phyloP scores from a whole-genome alignment of 495 filamentous ascomycete genomes.

The Neurospora pannonica region DNA sequence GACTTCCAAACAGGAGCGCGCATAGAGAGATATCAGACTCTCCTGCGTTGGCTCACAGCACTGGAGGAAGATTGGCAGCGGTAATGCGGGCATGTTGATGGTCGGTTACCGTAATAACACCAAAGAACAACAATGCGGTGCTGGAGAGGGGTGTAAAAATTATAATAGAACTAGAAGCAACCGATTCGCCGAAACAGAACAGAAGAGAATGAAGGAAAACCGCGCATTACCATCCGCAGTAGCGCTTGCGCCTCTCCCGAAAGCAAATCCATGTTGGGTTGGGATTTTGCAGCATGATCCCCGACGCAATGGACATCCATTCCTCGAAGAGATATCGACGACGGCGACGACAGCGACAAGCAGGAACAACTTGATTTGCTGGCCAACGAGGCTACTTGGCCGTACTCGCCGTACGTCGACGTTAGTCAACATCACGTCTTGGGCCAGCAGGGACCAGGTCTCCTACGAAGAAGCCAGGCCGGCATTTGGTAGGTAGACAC shows the following conservation, averaged over 20 bases:
- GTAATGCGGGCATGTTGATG: not conserved
- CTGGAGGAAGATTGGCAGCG: not conserved
- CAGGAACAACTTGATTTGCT: not conserved
- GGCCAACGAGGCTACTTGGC: not conserved
- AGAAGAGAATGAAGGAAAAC: not conserved
- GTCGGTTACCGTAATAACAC: not conserved
- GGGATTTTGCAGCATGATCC: not conserved
- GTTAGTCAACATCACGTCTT: not conserved
- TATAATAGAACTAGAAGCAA: not conserved
- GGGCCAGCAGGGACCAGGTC: not conserved
- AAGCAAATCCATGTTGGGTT: not conserved
- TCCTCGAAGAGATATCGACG: not conserved
- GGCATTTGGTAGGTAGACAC: not conserved
- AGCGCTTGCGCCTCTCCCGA: conserved; percentile 2
- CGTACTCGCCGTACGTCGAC: not conserved
- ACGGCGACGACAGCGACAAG: not conserved
- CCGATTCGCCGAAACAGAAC: not conserved
- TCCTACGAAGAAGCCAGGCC: not conserved
- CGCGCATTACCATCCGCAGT: not conserved
- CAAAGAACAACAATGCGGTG: not conserved
- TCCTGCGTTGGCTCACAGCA: not conserved
- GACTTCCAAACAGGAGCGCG: not conserved
- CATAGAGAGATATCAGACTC: not conserved
- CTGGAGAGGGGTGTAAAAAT: not conserved
- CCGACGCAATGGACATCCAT: not conserved